Evolutionary conservation across 2,329 filamentous ascomycete genomes (phyloP).

Genomic region (Hortaea sp.): DNA sequence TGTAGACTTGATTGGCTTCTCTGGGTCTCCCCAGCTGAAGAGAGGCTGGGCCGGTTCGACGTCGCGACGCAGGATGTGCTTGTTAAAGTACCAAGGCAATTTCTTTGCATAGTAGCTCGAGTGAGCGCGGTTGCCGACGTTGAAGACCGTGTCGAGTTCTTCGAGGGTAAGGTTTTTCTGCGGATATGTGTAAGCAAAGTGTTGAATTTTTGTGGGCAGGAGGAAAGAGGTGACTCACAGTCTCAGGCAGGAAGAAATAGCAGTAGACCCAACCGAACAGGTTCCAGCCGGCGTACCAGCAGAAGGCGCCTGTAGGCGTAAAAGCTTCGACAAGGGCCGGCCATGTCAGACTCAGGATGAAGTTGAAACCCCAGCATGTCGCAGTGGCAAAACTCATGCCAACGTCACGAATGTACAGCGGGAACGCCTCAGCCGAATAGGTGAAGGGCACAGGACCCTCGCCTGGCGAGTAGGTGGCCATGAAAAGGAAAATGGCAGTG

Average conservation of each 20-base stretch:
- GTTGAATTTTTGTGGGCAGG: slow-evolving; percentile 36
- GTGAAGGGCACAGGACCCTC: slow-evolving; percentile 34
- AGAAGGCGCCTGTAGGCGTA: slow-evolving; percentile 29
- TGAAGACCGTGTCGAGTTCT: slow-evolving; percentile 50
- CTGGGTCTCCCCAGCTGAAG: slow-evolving; percentile 3
- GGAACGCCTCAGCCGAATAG: slow-evolving; percentile 36
- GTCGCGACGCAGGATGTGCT: slow-evolving; percentile 12
- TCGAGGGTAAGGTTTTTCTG: slow-evolving; percentile 40
- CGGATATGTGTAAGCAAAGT: slow-evolving; percentile 29
- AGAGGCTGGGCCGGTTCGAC: slow-evolving; percentile 12
- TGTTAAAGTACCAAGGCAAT: slow-evolving; percentile 16
- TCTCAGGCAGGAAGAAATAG: slow-evolving; percentile 30
- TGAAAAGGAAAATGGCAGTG: slow-evolving; percentile 37
- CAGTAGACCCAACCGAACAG: slow-evolving; percentile 9
- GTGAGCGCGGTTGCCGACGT: slow-evolving; percentile 15
- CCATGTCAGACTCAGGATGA: slow-evolving; percentile 31
- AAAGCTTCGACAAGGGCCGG: slow-evolving; percentile 40
- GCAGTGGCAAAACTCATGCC: slow-evolving; percentile 42
- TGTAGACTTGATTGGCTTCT: background rate
- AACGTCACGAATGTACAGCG: slow-evolving; percentile 34
- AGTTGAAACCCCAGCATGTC: slow-evolving; percentile 43
- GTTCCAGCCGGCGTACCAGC: slow-evolving; percentile 38
- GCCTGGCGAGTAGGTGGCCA: slow-evolving; percentile 40
- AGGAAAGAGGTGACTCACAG: slow-evolving; percentile 25
- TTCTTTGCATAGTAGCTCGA: slow-evolving; percentile 17